These are phyloP conservation scores for Hygrocybe punicea DNA, from an alignment of 768 basidiomycete genomes.

Conservation along the genomic window DNA sequence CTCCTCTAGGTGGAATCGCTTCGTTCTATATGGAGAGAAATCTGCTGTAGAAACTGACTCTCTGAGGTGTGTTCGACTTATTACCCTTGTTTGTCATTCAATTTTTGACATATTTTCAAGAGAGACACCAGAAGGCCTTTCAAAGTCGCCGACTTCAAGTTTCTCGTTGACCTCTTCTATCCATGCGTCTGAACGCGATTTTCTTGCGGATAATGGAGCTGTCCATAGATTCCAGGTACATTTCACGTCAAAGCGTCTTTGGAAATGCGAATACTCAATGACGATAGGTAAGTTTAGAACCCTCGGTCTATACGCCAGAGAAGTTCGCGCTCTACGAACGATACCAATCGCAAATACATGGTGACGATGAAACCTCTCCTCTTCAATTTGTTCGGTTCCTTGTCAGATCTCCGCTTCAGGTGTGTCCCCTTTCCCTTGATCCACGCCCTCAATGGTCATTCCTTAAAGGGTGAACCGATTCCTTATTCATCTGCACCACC, in stretches of 20 bases:
- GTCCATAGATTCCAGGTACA: constrained; percentile 62
- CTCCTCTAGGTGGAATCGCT: constrained; percentile 65
- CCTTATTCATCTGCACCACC: constrained; percentile 51
- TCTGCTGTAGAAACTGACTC: constrained; percentile 28
- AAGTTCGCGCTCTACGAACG: constrained; percentile 73
- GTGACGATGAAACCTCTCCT: constrained; percentile 53
- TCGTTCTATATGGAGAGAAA: constrained; percentile 48
- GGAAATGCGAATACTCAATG: not conserved
- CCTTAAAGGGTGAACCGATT: constrained; percentile 54
- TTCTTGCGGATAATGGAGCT: constrained; percentile 25
- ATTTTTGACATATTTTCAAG: constrained; percentile 10
- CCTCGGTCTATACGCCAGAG: constrained; percentile 71
- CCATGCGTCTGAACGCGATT: constrained; percentile 52
- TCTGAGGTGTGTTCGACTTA: constrained; percentile 11
- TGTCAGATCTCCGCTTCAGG: constrained; percentile 71
- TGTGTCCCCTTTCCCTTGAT: constrained; percentile 33
- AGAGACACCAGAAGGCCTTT: not conserved
- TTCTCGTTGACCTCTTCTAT: constrained; percentile 49
- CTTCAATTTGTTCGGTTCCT: constrained; percentile 69
- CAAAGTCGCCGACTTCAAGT: not conserved
- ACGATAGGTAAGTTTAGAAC: constrained; percentile 67
- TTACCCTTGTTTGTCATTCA: not conserved
- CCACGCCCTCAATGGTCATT: not conserved
- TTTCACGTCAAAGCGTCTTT: not conserved
- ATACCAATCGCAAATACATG: constrained; percentile 80